Evolutionary conservation across 805 yeast species (phyloP).

Genomic region (Wickerhamiella spandovensis): DNA sequence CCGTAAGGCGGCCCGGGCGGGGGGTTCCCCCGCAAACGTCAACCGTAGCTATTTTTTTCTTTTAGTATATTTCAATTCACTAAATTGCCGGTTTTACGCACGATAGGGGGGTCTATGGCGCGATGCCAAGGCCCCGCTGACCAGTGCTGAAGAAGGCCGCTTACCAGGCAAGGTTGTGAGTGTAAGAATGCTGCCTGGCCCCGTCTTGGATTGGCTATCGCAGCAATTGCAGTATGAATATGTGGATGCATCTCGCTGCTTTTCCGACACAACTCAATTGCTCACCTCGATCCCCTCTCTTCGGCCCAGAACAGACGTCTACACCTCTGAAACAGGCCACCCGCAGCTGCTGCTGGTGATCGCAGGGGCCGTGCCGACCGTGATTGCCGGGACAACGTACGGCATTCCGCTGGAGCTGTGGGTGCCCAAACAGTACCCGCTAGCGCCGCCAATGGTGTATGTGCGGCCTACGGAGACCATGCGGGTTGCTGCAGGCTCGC

Average conservation of each 20-base stretch:
- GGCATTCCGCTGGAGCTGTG: slow-evolving; percentile 56
- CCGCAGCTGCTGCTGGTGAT: slow-evolving; percentile 49
- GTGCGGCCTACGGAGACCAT: slow-evolving; percentile 41
- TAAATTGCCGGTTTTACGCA: too few species aligned
- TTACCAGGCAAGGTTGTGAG: background rate
- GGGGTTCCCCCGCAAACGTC: too few species aligned
- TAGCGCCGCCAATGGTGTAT: slow-evolving; percentile 50
- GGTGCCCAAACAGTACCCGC: slow-evolving; percentile 65
- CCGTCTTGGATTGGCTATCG: slow-evolving; percentile 35
- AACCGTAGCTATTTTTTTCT: too few species aligned
- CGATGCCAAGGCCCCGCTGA: background rate
- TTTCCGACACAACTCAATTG: slow-evolving; percentile 46
- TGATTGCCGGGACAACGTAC: slow-evolving; percentile 22
- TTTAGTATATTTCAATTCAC: too few species aligned
- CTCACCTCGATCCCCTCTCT: slow-evolving; percentile 40
- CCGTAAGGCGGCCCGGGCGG: too few species aligned
- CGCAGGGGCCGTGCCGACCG: slow-evolving; percentile 40
- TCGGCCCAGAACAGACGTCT: slow-evolving; percentile 56
- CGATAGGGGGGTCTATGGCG: too few species aligned
- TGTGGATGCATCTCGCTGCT: slow-evolving; percentile 40
- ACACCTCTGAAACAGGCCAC: slow-evolving; percentile 43
- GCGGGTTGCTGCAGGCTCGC: slow-evolving; percentile 44
- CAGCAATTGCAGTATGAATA: slow-evolving; percentile 49
- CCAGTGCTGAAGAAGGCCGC: background rate
- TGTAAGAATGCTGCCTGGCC: slow-evolving; percentile 8